Conservation (phyloP, 106 monocot species). For the Chionographis japonica region DNA sequence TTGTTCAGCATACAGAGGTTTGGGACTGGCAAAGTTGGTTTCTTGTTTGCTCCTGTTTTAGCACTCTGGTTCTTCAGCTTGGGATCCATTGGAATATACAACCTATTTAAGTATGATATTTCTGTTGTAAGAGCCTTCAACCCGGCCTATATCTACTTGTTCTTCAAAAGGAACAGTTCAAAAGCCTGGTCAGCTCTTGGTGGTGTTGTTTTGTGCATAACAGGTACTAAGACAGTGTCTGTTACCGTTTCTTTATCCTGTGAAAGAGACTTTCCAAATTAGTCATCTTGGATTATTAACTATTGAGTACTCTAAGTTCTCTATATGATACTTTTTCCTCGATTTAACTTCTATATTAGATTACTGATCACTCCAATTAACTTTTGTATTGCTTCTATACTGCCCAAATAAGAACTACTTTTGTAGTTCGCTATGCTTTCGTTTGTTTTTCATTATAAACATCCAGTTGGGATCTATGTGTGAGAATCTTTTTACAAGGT, state of each 20-base stretch:
- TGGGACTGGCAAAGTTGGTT: constrained; percentile 89
- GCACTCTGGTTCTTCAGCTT: constrained; percentile 86
- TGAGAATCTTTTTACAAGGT: no score
- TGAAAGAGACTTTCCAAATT: not conserved
- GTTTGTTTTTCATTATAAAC: no score
- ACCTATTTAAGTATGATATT: constrained; percentile 67
- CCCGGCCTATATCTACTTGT: constrained; percentile 75
- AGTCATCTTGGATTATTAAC: no score
- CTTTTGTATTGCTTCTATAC: no score
- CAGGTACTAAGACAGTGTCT: constrained; percentile 32
- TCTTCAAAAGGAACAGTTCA: constrained; percentile 53
- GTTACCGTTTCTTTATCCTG: not conserved
- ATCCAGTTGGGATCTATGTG: no score
- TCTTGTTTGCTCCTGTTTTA: constrained; percentile 74
- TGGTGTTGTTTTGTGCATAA: constrained; percentile 90
- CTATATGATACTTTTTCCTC: no score
- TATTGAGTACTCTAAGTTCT: no score
- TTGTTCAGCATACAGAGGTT: constrained; percentile 88
- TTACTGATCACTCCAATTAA: no score
- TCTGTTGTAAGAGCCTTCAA: constrained; percentile 76
- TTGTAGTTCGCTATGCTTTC: no score
- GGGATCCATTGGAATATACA: constrained; percentile 80
- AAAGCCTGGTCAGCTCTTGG: constrained; percentile 94
- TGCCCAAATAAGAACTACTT: no score
- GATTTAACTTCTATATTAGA: no score